A percentile compares a stretch with the other conserved stretches of the same genome.
Evolutionary conservation across 73 alveolate species (phyloP).

Genomic region (Paramecium caudatum): DNA sequence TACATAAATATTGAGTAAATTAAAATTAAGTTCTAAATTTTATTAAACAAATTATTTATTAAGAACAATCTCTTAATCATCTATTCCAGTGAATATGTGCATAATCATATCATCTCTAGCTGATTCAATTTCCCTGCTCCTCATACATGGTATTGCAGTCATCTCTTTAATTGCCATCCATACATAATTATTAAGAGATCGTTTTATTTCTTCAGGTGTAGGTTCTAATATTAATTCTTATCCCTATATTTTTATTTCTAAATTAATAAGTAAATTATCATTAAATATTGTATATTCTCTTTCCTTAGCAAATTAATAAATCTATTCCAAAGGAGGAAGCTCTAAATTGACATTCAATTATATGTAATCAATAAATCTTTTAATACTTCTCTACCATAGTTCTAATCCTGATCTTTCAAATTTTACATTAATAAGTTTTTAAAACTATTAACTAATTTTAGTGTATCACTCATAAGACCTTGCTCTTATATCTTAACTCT

Average conservation of each 20-base stretch:
- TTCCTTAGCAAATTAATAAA: constrained; percentile 33
- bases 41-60: constrained; percentile 25
- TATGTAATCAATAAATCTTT: background rate
- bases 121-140: constrained; percentile 60
- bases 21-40: background rate
- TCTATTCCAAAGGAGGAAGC: constrained; percentile 27
- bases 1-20: background rate
- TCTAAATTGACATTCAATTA: background rate
- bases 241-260: constrained; percentile 26
- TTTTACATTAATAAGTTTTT: constrained; percentile 35
- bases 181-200: constrained; percentile 29
- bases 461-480: constrained; percentile 53
- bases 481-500: constrained; percentile 59
- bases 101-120: constrained; percentile 62
- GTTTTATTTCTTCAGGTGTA: constrained; percentile 44
- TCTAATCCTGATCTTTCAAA: constrained; percentile 63
- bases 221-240: constrained; percentile 28
- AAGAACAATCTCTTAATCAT: background rate
- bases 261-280: constrained; percentile 1
- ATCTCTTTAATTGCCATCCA: constrained; percentile 58
- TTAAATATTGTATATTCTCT: constrained; percentile 51
- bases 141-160: constrained; percentile 71
- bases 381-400: constrained; percentile 55
- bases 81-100: constrained; percentile 40
- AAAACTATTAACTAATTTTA: background rate